A percentile compares a stretch with the other conserved stretches of the same genome.
These are phyloP conservation scores for Trichoderma hamatum DNA, from an alignment of 2,329 filamentous ascomycete genomes.

Conservation along the genomic window DNA sequence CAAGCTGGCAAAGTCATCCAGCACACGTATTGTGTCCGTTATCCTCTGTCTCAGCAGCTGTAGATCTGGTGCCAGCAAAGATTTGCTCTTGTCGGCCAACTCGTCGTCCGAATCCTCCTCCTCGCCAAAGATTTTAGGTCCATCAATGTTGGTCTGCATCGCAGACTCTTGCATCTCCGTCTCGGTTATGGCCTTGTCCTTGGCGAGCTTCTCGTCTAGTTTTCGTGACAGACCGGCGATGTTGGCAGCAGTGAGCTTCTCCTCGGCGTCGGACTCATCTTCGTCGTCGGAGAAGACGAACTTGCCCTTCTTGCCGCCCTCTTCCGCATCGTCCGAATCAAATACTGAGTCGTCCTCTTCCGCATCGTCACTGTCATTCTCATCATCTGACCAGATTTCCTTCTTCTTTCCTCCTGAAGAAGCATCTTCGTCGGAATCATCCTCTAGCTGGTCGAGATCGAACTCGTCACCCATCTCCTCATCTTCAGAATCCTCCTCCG, in stretches of 20 bases:
- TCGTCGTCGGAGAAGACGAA: slow-evolving; percentile 95
- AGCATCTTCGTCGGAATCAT: slow-evolving; percentile 31
- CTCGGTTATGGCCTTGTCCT: slow-evolving; percentile 80
- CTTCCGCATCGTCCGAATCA: slow-evolving; percentile 70
- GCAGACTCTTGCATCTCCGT: slow-evolving; percentile 84
- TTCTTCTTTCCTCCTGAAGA: slow-evolving; percentile 19
- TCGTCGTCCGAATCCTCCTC: slow-evolving; percentile 63
- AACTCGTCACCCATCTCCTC: slow-evolving; percentile 47
- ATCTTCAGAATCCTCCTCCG: slow-evolving; percentile 50
- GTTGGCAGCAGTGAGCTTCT: slow-evolving; percentile 91
- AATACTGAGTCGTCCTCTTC: slow-evolving; percentile 63
- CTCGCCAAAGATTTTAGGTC: slow-evolving; percentile 61
- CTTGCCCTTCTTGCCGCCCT: slow-evolving; percentile 48
- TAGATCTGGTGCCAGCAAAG: slow-evolving; percentile 81
- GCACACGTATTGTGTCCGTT: slow-evolving; percentile 87
- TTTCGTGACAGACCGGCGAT: slow-evolving; percentile 89
- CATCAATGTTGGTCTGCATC: slow-evolving; percentile 92
- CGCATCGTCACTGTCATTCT: slow-evolving; percentile 39
- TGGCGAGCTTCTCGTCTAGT: slow-evolving; percentile 74
- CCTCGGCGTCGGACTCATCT: slow-evolving; percentile 83
- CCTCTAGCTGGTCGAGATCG: slow-evolving; percentile 53
- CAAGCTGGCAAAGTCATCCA: slow-evolving; percentile 85
- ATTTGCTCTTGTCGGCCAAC: slow-evolving; percentile 59
- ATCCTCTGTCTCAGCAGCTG: slow-evolving; percentile 87
- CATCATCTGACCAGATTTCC: slow-evolving; percentile 39